Evolutionary conservation across 345 rosid genomes (phyloP), one percentile per base, ranked within the genome.

Genomic region (Lepidium sativum): DNA sequence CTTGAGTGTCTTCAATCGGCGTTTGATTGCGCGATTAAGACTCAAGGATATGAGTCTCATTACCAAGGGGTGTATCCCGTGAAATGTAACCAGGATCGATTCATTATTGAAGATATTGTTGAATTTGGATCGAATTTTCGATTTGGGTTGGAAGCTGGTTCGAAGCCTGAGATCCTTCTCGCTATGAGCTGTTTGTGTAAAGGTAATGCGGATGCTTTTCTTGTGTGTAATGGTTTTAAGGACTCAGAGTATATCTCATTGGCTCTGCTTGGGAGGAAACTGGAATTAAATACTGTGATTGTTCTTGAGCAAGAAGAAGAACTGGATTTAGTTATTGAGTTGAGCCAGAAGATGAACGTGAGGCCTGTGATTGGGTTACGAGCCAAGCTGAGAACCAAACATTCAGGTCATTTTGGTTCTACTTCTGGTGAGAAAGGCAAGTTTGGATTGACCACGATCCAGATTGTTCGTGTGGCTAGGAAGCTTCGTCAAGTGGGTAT

Each of bases 341-440:
- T 90, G 57, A 82, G 92, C 74, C 80, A 75, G 69, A 84, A 87
- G 79, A 82, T 89, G 48, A 48, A 54, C 0, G 75, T 87, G 21
- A 76, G 82, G 63, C 89, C 98, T 1, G 91, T 85, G 18, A 74
- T 92, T 65, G 98, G 97, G 0, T 70, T 81, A 29, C 72, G 98
- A 31, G 97, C 98, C 4, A 92, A 92, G 78, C 81, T 92, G 63
- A 81, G 98, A 47, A 92, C 98, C 10, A 87, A 79, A 53, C 98
- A 92, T 52, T 78, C 96, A 1, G 98, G 97, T 32, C 98, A 92
- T 73, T 92, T 92, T 55, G 97, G 98, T 13, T 83, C 94, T 1
- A 92, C 98, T n/a, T 92, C 97, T 0, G 98, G 98, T n/a, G 98
- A 89, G 81, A 89, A 83, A 53, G 97, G 98, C 43, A 92, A 92